phyloP scores from a whole-genome alignment of 2,329 filamentous ascomycete species.

The Ascochyta fabae region DNA sequence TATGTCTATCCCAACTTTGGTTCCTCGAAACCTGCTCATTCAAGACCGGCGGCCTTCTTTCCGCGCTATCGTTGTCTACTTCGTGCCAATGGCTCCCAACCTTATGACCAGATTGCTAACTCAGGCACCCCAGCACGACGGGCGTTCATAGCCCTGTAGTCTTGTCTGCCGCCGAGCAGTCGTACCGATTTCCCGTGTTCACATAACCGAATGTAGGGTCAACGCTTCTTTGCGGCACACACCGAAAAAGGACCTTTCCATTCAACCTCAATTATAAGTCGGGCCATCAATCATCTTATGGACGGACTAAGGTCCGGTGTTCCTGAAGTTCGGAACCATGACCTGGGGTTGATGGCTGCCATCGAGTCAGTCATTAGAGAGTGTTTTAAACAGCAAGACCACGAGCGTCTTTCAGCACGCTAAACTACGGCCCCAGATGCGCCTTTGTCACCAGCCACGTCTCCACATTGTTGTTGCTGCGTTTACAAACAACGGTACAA shows the following conservation, averaged over 20 bases:
- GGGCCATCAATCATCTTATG: neutral
- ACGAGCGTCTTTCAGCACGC: neutral
- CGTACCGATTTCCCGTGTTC: neutral
- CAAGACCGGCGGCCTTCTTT: neutral
- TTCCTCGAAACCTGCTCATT: neutral
- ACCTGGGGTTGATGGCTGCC: neutral
- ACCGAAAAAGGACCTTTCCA: neutral
- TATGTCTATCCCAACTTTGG: constrained; percentile 8
- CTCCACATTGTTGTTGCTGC: neutral
- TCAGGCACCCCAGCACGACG: constrained; percentile 1
- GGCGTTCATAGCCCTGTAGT: neutral
- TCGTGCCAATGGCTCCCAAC: neutral
- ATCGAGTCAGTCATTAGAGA: neutral
- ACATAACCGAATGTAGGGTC: neutral
- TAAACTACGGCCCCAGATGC: neutral
- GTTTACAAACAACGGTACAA: neutral
- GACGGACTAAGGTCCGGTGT: neutral
- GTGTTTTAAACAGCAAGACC: neutral
- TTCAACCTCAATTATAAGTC: neutral
- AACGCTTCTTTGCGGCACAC: neutral
- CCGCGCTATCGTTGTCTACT: neutral
- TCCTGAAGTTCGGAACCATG: neutral
- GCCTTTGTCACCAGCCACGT: constrained; percentile 12
- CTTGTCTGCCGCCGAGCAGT: neutral
- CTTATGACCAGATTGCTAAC: neutral